Conservation (phyloP, 176 grass and related monocot species). For the Avena sativa region DNA sequence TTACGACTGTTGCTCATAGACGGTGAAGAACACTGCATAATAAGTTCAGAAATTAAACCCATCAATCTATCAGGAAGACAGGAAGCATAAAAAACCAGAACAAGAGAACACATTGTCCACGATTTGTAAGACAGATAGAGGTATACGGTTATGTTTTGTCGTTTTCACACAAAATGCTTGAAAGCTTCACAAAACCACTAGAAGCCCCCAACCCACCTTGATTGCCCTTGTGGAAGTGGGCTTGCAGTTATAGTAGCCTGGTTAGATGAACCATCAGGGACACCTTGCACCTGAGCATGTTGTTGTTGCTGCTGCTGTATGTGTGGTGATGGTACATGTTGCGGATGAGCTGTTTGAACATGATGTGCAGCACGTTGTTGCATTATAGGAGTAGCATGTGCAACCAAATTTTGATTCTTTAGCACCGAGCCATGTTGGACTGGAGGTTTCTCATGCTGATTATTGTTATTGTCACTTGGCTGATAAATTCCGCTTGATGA, state of each 20-base stretch:
- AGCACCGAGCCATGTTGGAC: constrained; percentile 44
- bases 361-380: constrained; percentile 49
- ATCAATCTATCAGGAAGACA: constrained; percentile 20
- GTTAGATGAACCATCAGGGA: constrained; percentile 58
- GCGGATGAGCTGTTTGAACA: constrained; percentile 45
- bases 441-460: constrained; percentile 64
- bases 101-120: constrained; percentile 13
- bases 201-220: constrained; percentile 95
- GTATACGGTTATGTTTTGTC: constrained; percentile 31
- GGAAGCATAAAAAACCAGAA: constrained; percentile 27
- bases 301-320: constrained; percentile 39
- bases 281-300: constrained; percentile 46
- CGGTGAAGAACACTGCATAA: constrained; percentile 23
- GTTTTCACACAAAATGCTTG: constrained; percentile 51
- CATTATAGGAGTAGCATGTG: constrained; percentile 42
- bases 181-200: constrained; percentile 68
- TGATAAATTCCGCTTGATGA: constrained; percentile 38
- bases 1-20: neutral
- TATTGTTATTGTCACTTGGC: constrained; percentile 59
- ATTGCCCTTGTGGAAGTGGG: constrained; percentile 82
- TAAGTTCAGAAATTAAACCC: constrained; percentile 14
- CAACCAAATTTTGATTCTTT: constrained; percentile 45
- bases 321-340: constrained; percentile 19
- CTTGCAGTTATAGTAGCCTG: constrained; percentile 64
- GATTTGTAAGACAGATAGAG: neutral